phyloP scores from a whole-genome alignment of 2,329 filamentous ascomycete genomes.

The Aspergillus ochraceus region DNA sequence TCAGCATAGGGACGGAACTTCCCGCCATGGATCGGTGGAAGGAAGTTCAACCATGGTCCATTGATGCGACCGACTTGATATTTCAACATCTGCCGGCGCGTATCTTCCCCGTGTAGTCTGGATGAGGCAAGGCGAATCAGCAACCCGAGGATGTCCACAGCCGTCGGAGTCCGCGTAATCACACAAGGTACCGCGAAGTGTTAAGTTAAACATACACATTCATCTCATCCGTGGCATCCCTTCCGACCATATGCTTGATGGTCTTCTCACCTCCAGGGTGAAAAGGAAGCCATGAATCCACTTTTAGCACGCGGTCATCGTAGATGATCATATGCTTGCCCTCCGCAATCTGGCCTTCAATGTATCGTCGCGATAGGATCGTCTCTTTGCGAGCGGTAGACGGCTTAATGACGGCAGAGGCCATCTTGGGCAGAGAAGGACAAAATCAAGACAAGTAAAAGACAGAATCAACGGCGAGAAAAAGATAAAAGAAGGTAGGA shows the following conservation, averaged over 20 bases:
- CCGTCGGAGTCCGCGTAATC: background rate
- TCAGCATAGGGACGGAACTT: constrained; percentile 62
- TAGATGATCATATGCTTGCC: constrained; percentile 79
- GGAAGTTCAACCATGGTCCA: constrained; percentile 81
- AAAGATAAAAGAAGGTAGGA: background rate
- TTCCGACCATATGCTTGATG: constrained; percentile 88
- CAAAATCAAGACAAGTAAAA: background rate
- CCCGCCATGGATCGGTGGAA: constrained; percentile 89
- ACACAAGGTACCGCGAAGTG: background rate
- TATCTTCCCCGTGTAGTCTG: constrained; percentile 79
- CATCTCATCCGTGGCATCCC: constrained; percentile 92
- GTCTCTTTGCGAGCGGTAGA: constrained; percentile 42
- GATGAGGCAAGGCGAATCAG: constrained; percentile 14
- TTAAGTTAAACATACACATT: constrained; percentile 67
- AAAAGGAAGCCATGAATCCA: constrained; percentile 83
- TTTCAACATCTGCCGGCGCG: constrained; percentile 71
- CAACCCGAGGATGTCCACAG: constrained; percentile 8
- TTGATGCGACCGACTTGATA: constrained; percentile 83
- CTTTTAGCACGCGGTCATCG: constrained; percentile 77
- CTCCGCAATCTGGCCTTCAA: constrained; percentile 81
- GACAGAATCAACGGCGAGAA: background rate
- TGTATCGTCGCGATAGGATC: constrained; percentile 61
- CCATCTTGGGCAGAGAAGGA: background rate
- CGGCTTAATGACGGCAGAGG: background rate
- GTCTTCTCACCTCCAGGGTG: constrained; percentile 91